Percentiles rank a stretch among this genome's conserved stretches.
These are phyloP conservation scores for Biscutella laevigata DNA, from an alignment of 441 rosid genomes.

Conservation along the genomic window DNA sequence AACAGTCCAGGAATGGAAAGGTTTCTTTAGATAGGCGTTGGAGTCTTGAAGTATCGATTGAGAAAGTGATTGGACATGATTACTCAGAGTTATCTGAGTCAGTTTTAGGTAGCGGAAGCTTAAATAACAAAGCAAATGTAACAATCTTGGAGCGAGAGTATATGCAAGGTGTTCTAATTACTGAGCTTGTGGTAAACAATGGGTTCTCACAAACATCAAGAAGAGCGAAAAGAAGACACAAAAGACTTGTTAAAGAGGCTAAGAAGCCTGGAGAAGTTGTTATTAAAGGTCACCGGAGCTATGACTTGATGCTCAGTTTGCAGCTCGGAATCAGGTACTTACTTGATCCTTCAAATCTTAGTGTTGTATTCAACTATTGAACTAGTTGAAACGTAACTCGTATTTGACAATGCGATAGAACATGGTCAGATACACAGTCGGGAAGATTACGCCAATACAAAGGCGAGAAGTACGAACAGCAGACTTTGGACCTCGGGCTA, in stretches of 20 bases:
- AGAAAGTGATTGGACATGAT: constrained; percentile 83
- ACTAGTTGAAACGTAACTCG: constrained; percentile 18
- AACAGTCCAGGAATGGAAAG: constrained; percentile 57
- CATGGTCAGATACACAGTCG: constrained; percentile 97
- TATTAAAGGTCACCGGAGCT: constrained; percentile 93
- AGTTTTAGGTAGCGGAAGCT: constrained; percentile 33
- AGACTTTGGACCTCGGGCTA: constrained; percentile 86
- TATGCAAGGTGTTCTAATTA: constrained; percentile 93
- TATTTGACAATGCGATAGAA: too few species aligned
- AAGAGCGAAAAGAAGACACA: constrained; percentile 62
- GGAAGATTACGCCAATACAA: constrained; percentile 91
- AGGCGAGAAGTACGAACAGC: constrained; percentile 79
- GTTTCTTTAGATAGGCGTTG: constrained; percentile 85
- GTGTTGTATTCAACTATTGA: constrained; percentile 5
- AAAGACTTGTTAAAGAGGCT: constrained; percentile 65
- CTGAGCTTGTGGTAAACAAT: constrained; percentile 68
- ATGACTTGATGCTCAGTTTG: constrained; percentile 90
- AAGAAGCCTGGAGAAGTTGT: constrained; percentile 91
- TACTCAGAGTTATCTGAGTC: constrained; percentile 51
- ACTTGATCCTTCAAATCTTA: constrained; percentile 7
- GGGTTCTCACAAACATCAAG: constrained; percentile 62
- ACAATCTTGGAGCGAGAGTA: constrained; percentile 89
- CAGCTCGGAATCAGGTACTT: constrained; percentile 97
- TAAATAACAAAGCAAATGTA: constrained; percentile 29
- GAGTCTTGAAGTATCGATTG: constrained; percentile 96